Percentiles rank a stretch among this genome's conserved stretches.
phyloP scores from a whole-genome alignment of 306 rosid species.

The Rosa persica region DNA sequence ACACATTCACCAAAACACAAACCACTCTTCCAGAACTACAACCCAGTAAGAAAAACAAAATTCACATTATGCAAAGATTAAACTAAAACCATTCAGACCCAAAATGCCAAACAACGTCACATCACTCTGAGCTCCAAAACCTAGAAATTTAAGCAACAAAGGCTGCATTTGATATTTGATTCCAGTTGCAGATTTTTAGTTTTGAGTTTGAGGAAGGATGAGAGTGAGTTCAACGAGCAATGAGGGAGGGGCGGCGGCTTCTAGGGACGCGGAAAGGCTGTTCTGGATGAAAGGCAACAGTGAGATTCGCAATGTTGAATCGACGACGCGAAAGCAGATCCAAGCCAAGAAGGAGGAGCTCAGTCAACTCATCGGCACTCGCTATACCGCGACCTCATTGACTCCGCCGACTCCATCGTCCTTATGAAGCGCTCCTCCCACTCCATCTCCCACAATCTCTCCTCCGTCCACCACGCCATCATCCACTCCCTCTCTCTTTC shows the following conservation, averaged over 20 bases:
- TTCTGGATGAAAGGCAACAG: conserved; percentile 72
- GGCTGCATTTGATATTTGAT: too few relatives aligned
- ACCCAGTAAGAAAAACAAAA: neutral
- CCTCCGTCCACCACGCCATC: conserved; percentile 61
- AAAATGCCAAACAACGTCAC: too few relatives aligned
- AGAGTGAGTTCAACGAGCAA: too few relatives aligned
- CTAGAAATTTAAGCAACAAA: too few relatives aligned
- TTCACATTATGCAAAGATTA: too few relatives aligned
- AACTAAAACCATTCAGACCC: too few relatives aligned
- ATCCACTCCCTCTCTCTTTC: conserved; percentile 53
- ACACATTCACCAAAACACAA: neutral
- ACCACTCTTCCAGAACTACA: neutral
- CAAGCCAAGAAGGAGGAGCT: conserved; percentile 94
- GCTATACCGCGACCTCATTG: conserved; percentile 95
- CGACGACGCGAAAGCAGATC: conserved; percentile 70
- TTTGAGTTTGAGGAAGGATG: too few relatives aligned
- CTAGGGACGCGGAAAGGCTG: too few relatives aligned
- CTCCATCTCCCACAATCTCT: conserved; percentile 68
- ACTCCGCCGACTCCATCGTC: conserved; percentile 95
- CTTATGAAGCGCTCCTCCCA: conserved; percentile 68
- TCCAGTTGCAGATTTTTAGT: too few relatives aligned
- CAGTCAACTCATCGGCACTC: conserved; percentile 87
- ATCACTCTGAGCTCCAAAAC: too few relatives aligned
- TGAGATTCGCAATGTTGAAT: conserved; percentile 84
- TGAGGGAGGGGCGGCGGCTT: too few relatives aligned